A percentile compares a stretch with the other conserved stretches of the same genome.
phyloP scores from a whole-genome alignment of 495 filamentous ascomycete species.

The Penicillium lividum region DNA sequence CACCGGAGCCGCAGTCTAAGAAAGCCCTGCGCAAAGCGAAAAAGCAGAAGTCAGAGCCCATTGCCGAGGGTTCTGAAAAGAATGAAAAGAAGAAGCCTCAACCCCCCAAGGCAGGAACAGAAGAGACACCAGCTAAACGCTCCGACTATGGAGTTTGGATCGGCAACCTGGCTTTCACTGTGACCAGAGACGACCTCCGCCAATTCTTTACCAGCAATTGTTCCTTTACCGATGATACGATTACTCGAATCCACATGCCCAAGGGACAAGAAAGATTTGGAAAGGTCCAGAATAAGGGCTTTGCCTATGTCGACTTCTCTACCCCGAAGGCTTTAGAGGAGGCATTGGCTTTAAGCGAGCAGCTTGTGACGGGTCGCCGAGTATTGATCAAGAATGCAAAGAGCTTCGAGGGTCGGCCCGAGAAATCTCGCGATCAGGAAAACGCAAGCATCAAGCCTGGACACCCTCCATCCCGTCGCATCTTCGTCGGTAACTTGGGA shows the following conservation, averaged over 20 bases:
- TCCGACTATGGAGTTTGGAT: constrained; percentile 91
- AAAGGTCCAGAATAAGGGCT: constrained; percentile 75
- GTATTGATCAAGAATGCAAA: constrained; percentile 91
- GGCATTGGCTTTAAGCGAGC: constrained; percentile 79
- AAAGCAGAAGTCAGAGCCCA: constrained; percentile 56
- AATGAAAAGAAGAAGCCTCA: constrained; percentile 26
- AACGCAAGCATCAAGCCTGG: constrained; percentile 38
- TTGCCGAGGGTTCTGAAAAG: constrained; percentile 30
- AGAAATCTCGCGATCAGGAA: constrained; percentile 52
- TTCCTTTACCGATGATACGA: constrained; percentile 62
- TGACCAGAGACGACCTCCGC: constrained; percentile 69
- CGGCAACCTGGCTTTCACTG: constrained; percentile 84
- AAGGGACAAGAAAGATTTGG: constrained; percentile 42
- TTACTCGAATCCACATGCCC: constrained; percentile 86
- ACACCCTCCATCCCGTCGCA: constrained; percentile 67
- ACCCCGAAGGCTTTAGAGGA: constrained; percentile 63
- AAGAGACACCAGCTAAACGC: constrained; percentile 53
- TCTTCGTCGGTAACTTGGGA: constrained; percentile 90
- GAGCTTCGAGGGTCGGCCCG: constrained; percentile 77
- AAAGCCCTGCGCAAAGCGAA: constrained; percentile 80
- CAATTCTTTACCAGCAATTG: constrained; percentile 74
- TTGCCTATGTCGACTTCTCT: constrained; percentile 93
- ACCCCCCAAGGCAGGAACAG: constrained; percentile 26
- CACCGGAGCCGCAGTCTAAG: constrained; percentile 91
- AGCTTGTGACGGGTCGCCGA: constrained; percentile 68